Percentiles rank a stretch among this genome's conserved stretches.
Evolutionary conservation across 768 basidiomycete species (phyloP).

Genomic region (Trametes elegans): DNA sequence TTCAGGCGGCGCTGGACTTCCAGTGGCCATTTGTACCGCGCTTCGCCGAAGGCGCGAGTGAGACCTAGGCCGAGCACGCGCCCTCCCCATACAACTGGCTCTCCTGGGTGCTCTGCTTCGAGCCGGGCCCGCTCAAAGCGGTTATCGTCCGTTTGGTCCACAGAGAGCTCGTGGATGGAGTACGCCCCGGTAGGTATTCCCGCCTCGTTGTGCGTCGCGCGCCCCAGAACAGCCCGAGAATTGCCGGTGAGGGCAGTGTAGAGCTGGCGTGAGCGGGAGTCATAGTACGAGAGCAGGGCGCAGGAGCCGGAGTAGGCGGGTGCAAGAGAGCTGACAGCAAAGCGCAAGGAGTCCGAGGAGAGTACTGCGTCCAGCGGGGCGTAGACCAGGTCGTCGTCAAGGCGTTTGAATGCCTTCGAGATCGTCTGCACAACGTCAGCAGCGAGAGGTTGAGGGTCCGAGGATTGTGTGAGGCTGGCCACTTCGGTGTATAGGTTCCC

Average conservation of each 20-base stretch:
- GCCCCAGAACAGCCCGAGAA: slow-evolving; percentile 48
- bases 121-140: slow-evolving; percentile 34
- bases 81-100: slow-evolving; percentile 31
- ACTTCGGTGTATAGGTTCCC: slow-evolving; percentile 22
- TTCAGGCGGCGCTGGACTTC: slow-evolving; percentile 38
- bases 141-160: slow-evolving; percentile 38
- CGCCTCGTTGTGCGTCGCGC: slow-evolving; percentile 30
- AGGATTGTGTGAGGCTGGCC: not conserved
- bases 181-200: slow-evolving; percentile 32
- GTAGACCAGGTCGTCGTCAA: slow-evolving; percentile 45
- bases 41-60: slow-evolving; percentile 45
- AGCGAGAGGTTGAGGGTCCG: slow-evolving; percentile 12
- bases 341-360: slow-evolving; percentile 25
- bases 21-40: slow-evolving; percentile 40
- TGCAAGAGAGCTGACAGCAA: slow-evolving; percentile 32
- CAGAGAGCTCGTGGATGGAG: slow-evolving; percentile 39
- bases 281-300: slow-evolving; percentile 45
- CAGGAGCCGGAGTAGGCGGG: slow-evolving; percentile 41
- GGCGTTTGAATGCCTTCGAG: slow-evolving; percentile 35
- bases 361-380: slow-evolving; percentile 31
- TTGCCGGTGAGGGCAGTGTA: slow-evolving; percentile 47
- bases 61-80: slow-evolving; percentile 40
- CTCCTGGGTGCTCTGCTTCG: slow-evolving; percentile 31
- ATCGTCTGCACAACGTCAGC: slow-evolving; percentile 37
- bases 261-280: slow-evolving; percentile 36